These are phyloP conservation scores for Neofusicoccum ribis DNA, from an alignment of 2,329 filamentous ascomycete genomes.

Conservation along the genomic window DNA sequence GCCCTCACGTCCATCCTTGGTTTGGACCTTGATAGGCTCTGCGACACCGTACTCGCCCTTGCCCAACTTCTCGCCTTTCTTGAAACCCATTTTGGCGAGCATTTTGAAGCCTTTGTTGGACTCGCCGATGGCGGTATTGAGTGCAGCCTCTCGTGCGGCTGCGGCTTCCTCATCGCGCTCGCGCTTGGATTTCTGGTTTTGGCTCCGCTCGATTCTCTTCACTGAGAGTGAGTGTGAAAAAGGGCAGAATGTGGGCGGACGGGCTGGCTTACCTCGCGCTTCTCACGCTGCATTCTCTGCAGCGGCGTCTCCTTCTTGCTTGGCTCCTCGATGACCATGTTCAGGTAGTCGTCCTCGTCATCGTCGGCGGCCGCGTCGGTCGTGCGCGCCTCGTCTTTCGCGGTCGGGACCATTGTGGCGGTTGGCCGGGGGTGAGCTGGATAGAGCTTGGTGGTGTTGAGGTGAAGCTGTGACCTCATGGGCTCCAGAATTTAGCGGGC, in stretches of 20 bases:
- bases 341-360: constrained; percentile 82
- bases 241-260: not conserved
- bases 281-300: constrained; percentile 58
- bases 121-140: constrained; percentile 63
- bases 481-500: not conserved
- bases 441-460: not conserved
- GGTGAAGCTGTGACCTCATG: constrained; percentile 12
- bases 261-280: constrained; percentile 45
- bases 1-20: constrained; percentile 79
- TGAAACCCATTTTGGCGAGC: constrained; percentile 97
- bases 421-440: not conserved
- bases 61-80: constrained; percentile 72
- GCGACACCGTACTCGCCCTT: constrained; percentile 55
- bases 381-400: not conserved
- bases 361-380: constrained; percentile 9
- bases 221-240: constrained; percentile 16
- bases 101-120: constrained; percentile 88
- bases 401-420: not conserved
- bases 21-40: constrained; percentile 73
- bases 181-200: constrained; percentile 68
- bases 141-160: constrained; percentile 70
- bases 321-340: constrained; percentile 81
- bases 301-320: constrained; percentile 61
- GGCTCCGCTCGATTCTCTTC: constrained; percentile 17
- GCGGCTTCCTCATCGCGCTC: constrained; percentile 76